These are phyloP conservation scores for Nakataea oryzae DNA, from an alignment of 2,329 filamentous ascomycete species.

Conservation along the genomic window DNA sequence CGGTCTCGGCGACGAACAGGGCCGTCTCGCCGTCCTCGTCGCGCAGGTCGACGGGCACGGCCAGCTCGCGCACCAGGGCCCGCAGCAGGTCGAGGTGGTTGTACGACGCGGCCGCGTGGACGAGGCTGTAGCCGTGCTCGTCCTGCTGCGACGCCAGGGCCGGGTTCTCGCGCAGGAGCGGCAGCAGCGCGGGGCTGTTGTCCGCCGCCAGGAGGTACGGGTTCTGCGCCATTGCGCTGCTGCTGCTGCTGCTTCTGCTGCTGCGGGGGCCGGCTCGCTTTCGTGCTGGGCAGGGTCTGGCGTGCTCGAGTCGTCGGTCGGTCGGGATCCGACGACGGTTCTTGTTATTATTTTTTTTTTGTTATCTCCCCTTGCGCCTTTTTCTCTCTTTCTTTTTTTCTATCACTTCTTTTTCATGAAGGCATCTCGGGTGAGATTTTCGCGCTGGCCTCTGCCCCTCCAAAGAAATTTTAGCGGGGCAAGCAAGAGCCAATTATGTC, in stretches of 20 bases:
- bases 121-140: slow-evolving; percentile 83
- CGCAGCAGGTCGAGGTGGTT: slow-evolving; percentile 74
- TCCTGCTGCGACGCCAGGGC: slow-evolving; percentile 73
- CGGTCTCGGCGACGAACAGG: slow-evolving; percentile 82
- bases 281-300: background rate
- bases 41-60: slow-evolving; percentile 67
- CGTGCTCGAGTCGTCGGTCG: no score
- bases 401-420: background rate
- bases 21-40: slow-evolving; percentile 92
- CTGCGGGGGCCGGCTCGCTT: background rate
- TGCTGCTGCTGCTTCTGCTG: no score
- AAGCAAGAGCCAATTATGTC: background rate
- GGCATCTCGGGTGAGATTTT: background rate
- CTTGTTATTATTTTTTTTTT: background rate
- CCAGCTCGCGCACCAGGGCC: slow-evolving; percentile 62
- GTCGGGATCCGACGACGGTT: background rate
- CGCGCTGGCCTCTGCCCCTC: background rate
- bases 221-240: slow-evolving; percentile 40
- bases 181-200: slow-evolving; percentile 61
- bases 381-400: background rate
- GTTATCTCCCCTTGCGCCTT: no score
- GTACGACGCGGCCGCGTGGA: slow-evolving; percentile 91
- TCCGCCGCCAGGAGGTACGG: slow-evolving; percentile 73
- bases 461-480: background rate
- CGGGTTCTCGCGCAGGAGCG: slow-evolving; percentile 64